Percentiles rank a stretch among this genome's conserved stretches.
Conservation (phyloP, 768 basidiomycete species). For the Lactarius deliciosus region DNA sequence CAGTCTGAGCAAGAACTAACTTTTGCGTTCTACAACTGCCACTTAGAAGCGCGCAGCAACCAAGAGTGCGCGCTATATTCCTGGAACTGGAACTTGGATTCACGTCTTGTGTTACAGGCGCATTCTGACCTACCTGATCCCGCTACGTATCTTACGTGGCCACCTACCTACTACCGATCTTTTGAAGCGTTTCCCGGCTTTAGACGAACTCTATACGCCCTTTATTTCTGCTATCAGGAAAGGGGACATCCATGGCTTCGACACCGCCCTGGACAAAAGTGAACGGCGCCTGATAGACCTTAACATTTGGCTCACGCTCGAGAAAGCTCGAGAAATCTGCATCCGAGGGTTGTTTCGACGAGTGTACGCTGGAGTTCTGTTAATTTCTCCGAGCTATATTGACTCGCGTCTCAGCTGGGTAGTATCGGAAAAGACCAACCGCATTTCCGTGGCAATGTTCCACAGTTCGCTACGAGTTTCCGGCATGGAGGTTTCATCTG, state of each 20-base stretch:
- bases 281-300: slow-evolving; percentile 80
- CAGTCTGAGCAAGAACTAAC: slow-evolving; percentile 86
- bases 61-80: slow-evolving; percentile 65
- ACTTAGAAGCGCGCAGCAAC: slow-evolving; percentile 65
- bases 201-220: slow-evolving; percentile 72
- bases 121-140: slow-evolving; percentile 87
- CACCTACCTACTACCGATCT: slow-evolving; percentile 77
- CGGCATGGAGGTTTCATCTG: slow-evolving; percentile 64
- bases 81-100: neutral
- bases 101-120: slow-evolving; percentile 52
- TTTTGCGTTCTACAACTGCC: slow-evolving; percentile 84
- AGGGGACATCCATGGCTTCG: slow-evolving; percentile 81
- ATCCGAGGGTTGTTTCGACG: slow-evolving; percentile 77
- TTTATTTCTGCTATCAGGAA: slow-evolving; percentile 76
- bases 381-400: slow-evolving; percentile 6
- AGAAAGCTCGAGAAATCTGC: slow-evolving; percentile 85
- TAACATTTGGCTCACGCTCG: slow-evolving; percentile 83
- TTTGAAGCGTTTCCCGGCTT: slow-evolving; percentile 66
- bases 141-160: slow-evolving; percentile 84
- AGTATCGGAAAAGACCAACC: slow-evolving; percentile 64
- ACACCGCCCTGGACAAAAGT: slow-evolving; percentile 66
- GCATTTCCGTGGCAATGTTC: slow-evolving; percentile 82
- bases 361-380: slow-evolving; percentile 50
- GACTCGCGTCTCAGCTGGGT: slow-evolving; percentile 62
- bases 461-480: slow-evolving; percentile 71